Evolutionary conservation across 371 early-diverging fungal species (phyloP), one percentile per base, ranked within the genome.

Genomic region (Mortierella sp.): DNA sequence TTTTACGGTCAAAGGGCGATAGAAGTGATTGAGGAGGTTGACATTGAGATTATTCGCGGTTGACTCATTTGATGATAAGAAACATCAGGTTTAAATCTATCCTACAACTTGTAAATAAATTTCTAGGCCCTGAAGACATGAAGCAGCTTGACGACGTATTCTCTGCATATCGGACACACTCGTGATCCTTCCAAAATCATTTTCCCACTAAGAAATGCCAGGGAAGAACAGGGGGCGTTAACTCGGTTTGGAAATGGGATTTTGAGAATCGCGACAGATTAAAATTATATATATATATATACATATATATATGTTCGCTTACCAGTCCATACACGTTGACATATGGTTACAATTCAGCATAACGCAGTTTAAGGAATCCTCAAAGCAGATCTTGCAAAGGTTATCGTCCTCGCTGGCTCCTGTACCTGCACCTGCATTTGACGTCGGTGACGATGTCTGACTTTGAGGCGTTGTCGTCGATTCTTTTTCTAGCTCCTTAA

Each of bases 291-390:
- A n/a, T n/a, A n/a, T n/a, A n/a, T n/a, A n/a, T n/a, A n/a, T n/a
- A n/a, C n/a, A n/a, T n/a, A n/a, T n/a, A n/a, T n/a, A n/a, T n/a
- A n/a, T n/a, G n/a, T n/a, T n/a, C 1, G 34, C 63, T 43, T 73
- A 73, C 73, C 73, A 73, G 11, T 73, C 73, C 59, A 73, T 52
- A 46, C 76, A 75, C 3, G 70, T 69, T 4, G 76, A 53, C 53
- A 75, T 42, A 12, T 75, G 76, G 34, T 55, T 49, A 27, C 76
- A 75, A 24, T 69, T 75, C 26, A 75, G 64, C 76, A 75, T 75
- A 6, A 75, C 76, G 28, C 76, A 75, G 53, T 69, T 69, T 52
- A 69, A 51, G 9, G 64, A 59, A 6, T 56, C 70, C 11, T 75
- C 76, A 42, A 31, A 75, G 26, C 76, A 75, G 42, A 75, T 50